Base-by-base conservation (phyloP, 1,139 yeast genomes). In the Magnusiomyces fungicola region DNA sequence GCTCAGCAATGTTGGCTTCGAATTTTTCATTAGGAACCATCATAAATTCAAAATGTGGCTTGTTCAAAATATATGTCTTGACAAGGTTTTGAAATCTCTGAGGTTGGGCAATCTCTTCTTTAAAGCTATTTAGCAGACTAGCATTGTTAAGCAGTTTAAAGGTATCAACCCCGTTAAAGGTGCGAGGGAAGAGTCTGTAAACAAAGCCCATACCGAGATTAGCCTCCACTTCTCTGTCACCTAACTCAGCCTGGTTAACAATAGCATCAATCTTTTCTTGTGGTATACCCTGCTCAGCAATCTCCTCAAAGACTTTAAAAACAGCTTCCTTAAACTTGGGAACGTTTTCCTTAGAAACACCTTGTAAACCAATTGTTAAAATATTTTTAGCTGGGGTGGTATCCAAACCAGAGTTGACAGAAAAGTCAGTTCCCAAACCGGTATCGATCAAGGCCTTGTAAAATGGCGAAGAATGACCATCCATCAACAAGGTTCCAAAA, bases 401-500 rank as follows among this genome's bases (percentile, higher is more conserved):
- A 54, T 92, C 97, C 47, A 88, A 72, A 0, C 98, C 98, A 0
- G 96, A 74, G 61, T 94, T 94, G 5, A 90, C 86, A 0, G 94
- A 73, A 64, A 83, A 92, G 58, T 92, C 97, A 45, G 86, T 80
- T 39, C 95, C 97, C 43, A 81, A 66, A 1, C 94, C 95, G 9
- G 83, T 69, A 64, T 92, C 98, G 53, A 92, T 84, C 52, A 92
- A 72, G 23, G 79, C 79, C 66, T 89, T 88, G 66, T 90, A 87
- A 50, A 92, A 74, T 5, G 96, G 92, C 10, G 97, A 84, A 14
- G 92, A 83, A 61, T 90, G 97, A 1, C 98, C 97, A 63, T 88
- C 97, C 58, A 85, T 78, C 36, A 94, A 70, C 52, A 94, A 70
- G 18, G 82, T 78, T 23, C 86, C 79, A 45, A 90, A 70, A 5